Conservation (phyloP, 306 rosid species). For the Cicer pinnatifidum region DNA sequence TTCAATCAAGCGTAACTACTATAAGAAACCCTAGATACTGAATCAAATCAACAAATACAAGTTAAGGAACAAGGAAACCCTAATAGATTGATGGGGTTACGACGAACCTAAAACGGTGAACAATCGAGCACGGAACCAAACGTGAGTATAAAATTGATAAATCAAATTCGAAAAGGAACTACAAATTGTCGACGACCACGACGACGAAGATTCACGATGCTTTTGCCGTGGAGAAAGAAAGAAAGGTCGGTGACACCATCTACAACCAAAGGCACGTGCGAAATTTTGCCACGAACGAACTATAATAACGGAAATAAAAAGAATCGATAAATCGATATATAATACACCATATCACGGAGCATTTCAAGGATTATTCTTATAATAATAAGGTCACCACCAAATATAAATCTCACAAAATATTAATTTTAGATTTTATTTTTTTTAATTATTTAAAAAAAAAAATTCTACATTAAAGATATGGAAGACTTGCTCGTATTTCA, state of each 20-base stretch:
- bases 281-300: constrained; percentile 47
- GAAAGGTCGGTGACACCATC: constrained; percentile 51
- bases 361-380: too few relatives aligned
- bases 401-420: too few relatives aligned
- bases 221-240: constrained; percentile 43
- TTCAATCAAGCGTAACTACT: constrained; percentile 36
- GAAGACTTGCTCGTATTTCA: too few relatives aligned
- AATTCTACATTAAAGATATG: too few relatives aligned
- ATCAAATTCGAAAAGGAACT: constrained; percentile 3
- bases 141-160: constrained; percentile 5
- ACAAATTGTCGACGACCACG: constrained; percentile 22
- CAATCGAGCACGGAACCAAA: constrained; percentile 25
- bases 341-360: not conserved
- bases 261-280: constrained; percentile 52
- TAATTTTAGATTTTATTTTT: too few relatives aligned
- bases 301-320: constrained; percentile 36
- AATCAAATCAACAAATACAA: constrained; percentile 36
- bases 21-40: constrained; percentile 23
- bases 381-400: too few relatives aligned
- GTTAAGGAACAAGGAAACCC: constrained; percentile 41
- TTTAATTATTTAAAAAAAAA: too few relatives aligned
- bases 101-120: constrained; percentile 45
- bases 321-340: constrained; percentile 21
- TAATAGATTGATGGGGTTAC: constrained; percentile 35
- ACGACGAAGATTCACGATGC: constrained; percentile 45